Evolutionary conservation across 2,329 filamentous ascomycete genomes (phyloP).

Genomic region (Herpomyces periplanetae): DNA sequence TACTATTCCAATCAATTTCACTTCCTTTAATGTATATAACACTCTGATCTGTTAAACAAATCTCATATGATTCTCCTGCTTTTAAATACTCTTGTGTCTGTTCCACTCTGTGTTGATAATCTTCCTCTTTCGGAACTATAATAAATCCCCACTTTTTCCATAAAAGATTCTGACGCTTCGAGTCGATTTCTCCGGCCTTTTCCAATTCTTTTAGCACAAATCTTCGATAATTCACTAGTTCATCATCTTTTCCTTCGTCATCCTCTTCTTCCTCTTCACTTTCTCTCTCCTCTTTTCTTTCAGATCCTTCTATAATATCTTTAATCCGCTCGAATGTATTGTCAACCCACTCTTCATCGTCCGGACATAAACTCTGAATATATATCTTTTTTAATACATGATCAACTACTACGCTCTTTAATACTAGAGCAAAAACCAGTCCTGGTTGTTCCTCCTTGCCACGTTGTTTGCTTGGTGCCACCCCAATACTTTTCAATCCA

Average conservation of each 20-base stretch:
- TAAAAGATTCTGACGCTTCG: too few species aligned
- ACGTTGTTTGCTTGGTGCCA: constrained; percentile 8
- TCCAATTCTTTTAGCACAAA: too few species aligned
- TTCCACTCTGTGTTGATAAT: constrained; percentile 24
- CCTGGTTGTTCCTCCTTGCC: constrained; percentile 16
- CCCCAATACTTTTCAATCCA: constrained; percentile 20
- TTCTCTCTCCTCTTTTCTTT: constrained; percentile 7
- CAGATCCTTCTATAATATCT: too few species aligned
- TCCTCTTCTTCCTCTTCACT: constrained; percentile 2
- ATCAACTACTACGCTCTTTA: constrained; percentile 36
- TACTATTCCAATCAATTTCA: too few species aligned
- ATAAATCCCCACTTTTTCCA: neutral
- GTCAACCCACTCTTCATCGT: constrained; percentile 11
- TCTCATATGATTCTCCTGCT: constrained; percentile 44
- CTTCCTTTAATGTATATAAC: constrained; percentile 14
- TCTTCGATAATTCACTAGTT: too few species aligned
- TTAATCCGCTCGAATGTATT: constrained; percentile 6
- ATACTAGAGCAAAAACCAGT: constrained; percentile 32
- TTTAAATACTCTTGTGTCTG: constrained; percentile 28
- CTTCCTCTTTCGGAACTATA: neutral
- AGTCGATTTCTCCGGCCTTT: too few species aligned
- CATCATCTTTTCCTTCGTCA: neutral
- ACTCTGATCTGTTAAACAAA: constrained; percentile 43
- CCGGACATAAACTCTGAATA: constrained; percentile 20
- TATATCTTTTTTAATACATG: constrained; percentile 19